Evolutionary conservation across 208 protist genomes (phyloP).

Genomic region (Sergeia podlipaevii): DNA sequence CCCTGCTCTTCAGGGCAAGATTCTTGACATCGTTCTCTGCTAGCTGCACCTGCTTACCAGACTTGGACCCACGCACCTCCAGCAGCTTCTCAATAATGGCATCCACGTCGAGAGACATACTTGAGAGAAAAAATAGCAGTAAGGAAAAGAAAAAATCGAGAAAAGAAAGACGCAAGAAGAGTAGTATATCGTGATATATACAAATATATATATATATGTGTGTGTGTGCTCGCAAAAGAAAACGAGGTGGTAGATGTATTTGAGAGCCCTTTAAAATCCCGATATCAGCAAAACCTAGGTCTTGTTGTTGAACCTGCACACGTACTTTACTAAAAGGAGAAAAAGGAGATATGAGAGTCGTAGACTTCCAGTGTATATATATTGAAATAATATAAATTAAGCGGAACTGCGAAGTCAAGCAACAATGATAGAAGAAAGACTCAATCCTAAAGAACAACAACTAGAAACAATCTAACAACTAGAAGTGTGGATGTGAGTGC

Average conservation of each 20-base stretch:
- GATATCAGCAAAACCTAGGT: too few relatives aligned
- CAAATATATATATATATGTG: too few relatives aligned
- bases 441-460: too few relatives aligned
- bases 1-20: slow-evolving; percentile 72
- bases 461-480: too few relatives aligned
- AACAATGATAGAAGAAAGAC: too few relatives aligned
- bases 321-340: slow-evolving; percentile 12
- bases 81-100: slow-evolving; percentile 92
- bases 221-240: too few relatives aligned
- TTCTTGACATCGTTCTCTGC: slow-evolving; percentile 87
- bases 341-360: background rate
- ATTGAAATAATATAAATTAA: slow-evolving; percentile 4
- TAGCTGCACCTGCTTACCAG: slow-evolving; percentile 87
- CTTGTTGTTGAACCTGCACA: too few relatives aligned
- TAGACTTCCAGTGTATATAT: background rate
- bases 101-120: slow-evolving; percentile 82
- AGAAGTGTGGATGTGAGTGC: too few relatives aligned
- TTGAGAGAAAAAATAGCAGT: slow-evolving; percentile 1
- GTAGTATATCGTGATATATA: background rate
- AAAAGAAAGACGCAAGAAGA: slow-evolving; percentile 4
- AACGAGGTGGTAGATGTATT: too few relatives aligned
- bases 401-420: background rate
- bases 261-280: too few relatives aligned
- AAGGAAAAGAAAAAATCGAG: slow-evolving; percentile 4
- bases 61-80: slow-evolving; percentile 86